Evolutionary conservation across 139 green algal species (phyloP).

Genomic region (Picocystis salinarum): DNA sequence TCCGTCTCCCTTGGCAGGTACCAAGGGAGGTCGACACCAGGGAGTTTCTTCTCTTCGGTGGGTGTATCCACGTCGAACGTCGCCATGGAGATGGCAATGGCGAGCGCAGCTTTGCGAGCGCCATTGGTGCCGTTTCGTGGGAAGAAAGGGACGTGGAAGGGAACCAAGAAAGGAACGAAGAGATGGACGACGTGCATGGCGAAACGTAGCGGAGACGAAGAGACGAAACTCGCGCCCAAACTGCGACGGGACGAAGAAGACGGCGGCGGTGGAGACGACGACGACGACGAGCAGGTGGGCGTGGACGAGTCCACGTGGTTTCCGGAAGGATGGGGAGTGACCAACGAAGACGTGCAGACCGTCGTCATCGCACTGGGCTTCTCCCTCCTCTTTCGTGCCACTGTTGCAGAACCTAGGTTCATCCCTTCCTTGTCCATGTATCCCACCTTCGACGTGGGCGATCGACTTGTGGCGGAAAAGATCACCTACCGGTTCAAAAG

Average conservation of each 20-base stretch:
- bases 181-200: too few species aligned
- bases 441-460: conserved; percentile 86
- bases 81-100: too few species aligned
- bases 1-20: too few species aligned
- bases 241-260: not conserved
- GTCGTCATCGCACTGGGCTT: conserved; percentile 60
- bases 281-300: conserved; percentile 9
- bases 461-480: conserved; percentile 92
- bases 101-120: too few species aligned
- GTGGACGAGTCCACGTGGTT: conserved; percentile 5
- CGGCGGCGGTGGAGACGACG: not conserved
- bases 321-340: conserved; percentile 26
- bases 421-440: conserved; percentile 97
- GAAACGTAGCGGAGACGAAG: too few species aligned
- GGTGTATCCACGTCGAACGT: too few species aligned
- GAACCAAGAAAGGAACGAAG: too few species aligned
- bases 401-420: conserved; percentile 84
- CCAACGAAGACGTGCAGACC: conserved; percentile 70
- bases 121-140: too few species aligned
- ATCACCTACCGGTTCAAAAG: conserved; percentile 69
- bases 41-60: too few species aligned
- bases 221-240: too few species aligned
- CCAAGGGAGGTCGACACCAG: too few species aligned
- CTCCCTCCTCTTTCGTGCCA: conserved; percentile 58
- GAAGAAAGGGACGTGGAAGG: too few species aligned